These are phyloP conservation scores for Globisporangium radiosum DNA, from an alignment of 352 stramenopile species.

Conservation along the genomic window DNA sequence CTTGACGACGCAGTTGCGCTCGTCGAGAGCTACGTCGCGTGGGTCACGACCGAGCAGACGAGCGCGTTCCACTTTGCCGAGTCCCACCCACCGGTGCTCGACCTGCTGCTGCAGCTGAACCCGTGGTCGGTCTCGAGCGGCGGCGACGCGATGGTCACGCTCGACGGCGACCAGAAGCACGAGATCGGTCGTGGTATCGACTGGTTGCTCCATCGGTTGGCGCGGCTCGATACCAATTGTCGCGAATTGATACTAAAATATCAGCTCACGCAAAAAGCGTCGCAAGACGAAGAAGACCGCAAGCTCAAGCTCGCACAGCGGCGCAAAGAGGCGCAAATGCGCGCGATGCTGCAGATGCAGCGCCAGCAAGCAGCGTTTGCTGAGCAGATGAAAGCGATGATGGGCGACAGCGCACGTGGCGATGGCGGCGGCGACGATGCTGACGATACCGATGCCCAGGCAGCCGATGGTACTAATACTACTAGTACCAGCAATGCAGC, in stretches of 20 bases:
- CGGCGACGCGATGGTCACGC: conserved; percentile 43
- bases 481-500: neutral
- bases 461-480: neutral
- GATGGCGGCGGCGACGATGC: conserved; percentile 35
- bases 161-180: conserved; percentile 81
- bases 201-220: conserved; percentile 67
- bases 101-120: conserved; percentile 67
- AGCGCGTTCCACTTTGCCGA: conserved; percentile 23
- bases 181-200: conserved; percentile 75
- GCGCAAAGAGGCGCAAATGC: conserved; percentile 68
- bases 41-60: conserved; percentile 42
- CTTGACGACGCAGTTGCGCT: conserved; percentile 33
- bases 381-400: conserved; percentile 65
- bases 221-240: conserved; percentile 39
- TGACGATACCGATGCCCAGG: conserved; percentile 5
- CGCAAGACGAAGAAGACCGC: conserved; percentile 58
- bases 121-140: conserved; percentile 56
- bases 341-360: conserved; percentile 74
- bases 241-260: conserved; percentile 42
- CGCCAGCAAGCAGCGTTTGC: conserved; percentile 76
- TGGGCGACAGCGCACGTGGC: conserved; percentile 34
- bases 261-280: conserved; percentile 51
- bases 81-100: conserved; percentile 33
- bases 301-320: conserved; percentile 52
- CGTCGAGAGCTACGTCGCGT: conserved; percentile 49